Conservation (phyloP, 2,329 filamentous ascomycete species). For the Neobulgaria alba region DNA sequence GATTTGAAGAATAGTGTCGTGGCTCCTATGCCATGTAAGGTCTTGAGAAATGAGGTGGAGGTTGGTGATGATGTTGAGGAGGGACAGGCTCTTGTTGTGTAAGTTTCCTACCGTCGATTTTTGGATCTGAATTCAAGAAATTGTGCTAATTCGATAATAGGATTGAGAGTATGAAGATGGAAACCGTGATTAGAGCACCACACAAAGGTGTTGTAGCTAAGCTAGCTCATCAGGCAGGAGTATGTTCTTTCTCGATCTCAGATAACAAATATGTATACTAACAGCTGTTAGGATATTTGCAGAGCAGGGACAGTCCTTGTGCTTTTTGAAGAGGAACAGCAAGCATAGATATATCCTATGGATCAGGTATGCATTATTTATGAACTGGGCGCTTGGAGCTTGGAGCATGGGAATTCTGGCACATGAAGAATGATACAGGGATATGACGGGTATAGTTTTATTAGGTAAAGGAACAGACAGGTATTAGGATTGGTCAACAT, state of each 20-base stretch:
- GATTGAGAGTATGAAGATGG: constrained; percentile 88
- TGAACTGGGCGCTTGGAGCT: no score
- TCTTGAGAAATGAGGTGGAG: constrained; percentile 77
- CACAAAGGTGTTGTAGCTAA: constrained; percentile 64
- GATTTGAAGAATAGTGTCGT: constrained; percentile 74
- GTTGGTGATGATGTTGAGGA: constrained; percentile 78
- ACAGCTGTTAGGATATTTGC: constrained; percentile 55
- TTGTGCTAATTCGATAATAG: constrained; percentile 28
- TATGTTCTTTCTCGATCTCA: constrained; percentile 36
- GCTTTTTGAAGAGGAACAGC: constrained; percentile 51
- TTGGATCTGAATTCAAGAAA: constrained; percentile 24
- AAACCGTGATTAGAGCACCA: constrained; percentile 72
- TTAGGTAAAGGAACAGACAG: no score
- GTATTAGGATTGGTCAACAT: no score
- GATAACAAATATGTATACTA: constrained; percentile 5
- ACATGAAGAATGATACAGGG: no score
- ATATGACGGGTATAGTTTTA: no score
- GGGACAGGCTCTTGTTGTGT: constrained; percentile 80
- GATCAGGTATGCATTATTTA: no score
- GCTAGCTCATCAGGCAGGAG: constrained; percentile 65
- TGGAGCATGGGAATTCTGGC: no score
- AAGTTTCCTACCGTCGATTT: no score
- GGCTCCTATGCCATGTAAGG: constrained; percentile 96
- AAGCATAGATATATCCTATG: no score
- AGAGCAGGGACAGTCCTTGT: constrained; percentile 69